These are phyloP conservation scores for Pseudogymnoascus sp. DNA, from an alignment of 2,329 filamentous ascomycete species.

Conservation along the genomic window DNA sequence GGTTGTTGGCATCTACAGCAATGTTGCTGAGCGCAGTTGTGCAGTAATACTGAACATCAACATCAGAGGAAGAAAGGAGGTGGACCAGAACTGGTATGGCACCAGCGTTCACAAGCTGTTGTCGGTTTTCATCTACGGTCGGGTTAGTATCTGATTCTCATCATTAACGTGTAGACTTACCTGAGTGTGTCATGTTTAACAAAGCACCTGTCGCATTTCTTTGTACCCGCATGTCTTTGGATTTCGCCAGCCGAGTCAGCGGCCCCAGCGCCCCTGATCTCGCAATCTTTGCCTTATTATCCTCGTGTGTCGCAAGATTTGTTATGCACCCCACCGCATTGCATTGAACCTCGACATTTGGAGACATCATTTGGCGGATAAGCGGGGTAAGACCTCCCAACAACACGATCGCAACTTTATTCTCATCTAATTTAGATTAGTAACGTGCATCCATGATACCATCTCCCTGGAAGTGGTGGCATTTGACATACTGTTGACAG, in stretches of 20 bases:
- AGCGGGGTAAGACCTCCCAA: conserved; percentile 84
- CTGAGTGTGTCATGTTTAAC: conserved; percentile 98
- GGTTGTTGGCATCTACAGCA: conserved; percentile 84
- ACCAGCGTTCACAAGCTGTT: conserved; percentile 93
- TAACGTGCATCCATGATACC: conserved; percentile 14
- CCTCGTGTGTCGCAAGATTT: conserved; percentile 94
- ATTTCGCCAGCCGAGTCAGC: conserved; percentile 86
- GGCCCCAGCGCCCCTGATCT: conserved; percentile 87
- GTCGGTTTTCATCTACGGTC: conserved; percentile 82
- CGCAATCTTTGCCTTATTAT: conserved; percentile 98
- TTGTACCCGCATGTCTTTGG: conserved; percentile 97
- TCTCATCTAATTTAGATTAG: conserved; percentile 68
- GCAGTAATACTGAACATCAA: conserved; percentile 99
- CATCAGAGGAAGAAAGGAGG: conserved; percentile 83
- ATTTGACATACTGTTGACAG: conserved; percentile 76
- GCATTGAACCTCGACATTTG: conserved; percentile 97
- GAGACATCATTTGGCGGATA: conserved; percentile 96
- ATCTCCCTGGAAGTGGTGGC: neutral
- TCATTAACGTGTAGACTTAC: conserved; percentile 44
- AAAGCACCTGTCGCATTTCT: conserved; percentile 93
- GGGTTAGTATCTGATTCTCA: conserved; percentile 11
- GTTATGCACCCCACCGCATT: conserved; percentile 99
- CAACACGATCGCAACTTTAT: conserved; percentile 93
- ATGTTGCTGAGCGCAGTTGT: conserved; percentile 98
- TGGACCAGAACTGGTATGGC: conserved; percentile 98